Conservation (phyloP, 164 flowering plant genomes). For the Annona squamosa region DNA sequence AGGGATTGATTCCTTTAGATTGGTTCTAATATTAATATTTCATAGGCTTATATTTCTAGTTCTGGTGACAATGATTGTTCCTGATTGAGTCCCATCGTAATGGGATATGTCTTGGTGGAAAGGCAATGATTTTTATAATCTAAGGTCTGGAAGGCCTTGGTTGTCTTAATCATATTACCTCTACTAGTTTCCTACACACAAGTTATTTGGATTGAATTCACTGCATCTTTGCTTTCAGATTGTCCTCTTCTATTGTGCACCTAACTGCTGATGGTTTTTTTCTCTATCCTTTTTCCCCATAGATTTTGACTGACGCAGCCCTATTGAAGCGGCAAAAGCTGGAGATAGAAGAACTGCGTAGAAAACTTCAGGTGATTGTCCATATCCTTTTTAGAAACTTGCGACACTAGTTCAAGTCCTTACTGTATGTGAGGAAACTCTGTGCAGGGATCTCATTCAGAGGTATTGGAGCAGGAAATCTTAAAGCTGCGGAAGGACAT, state of each 20-base stretch:
- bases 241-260: not conserved
- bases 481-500: slow-evolving; percentile 83
- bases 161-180: not conserved
- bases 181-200: not conserved
- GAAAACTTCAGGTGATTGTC: slow-evolving; percentile 70
- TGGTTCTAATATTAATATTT: too few species aligned
- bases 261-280: slow-evolving; percentile 13
- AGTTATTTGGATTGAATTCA: not conserved
- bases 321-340: slow-evolving; percentile 81
- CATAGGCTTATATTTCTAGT: too few species aligned
- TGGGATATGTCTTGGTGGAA: too few species aligned
- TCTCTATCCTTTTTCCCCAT: not conserved
- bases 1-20: too few species aligned
- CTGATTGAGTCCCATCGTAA: too few species aligned
- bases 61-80: too few species aligned
- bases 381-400: slow-evolving; percentile 6
- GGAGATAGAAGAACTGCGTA: slow-evolving; percentile 88
- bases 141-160: too few species aligned
- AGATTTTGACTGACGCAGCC: slow-evolving; percentile 95
- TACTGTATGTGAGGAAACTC: slow-evolving; percentile 3
- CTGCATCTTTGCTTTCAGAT: not conserved
- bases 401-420: not conserved
- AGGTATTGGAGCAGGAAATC: slow-evolving; percentile 81
- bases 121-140: too few species aligned
- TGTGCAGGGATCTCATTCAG: slow-evolving; percentile 82